These are phyloP conservation scores for Cyclocybe cylindracea DNA, from an alignment of 768 basidiomycete genomes.

Conservation along the genomic window DNA sequence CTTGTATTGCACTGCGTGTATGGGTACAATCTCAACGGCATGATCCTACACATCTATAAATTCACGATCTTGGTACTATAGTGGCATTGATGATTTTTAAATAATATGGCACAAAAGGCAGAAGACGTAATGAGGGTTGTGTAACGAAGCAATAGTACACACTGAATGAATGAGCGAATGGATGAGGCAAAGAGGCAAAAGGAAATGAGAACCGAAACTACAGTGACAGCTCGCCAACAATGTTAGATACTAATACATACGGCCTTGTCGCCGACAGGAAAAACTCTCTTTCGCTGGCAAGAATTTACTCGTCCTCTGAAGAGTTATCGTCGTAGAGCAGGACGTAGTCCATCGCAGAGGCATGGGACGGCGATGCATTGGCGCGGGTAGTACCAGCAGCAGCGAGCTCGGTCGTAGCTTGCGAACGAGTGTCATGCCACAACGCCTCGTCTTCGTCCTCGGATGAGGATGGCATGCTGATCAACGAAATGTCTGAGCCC, in stretches of 20 bases:
- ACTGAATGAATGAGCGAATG: not conserved
- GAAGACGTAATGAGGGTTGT: not conserved
- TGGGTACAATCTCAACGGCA: too few species aligned
- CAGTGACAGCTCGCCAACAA: not conserved
- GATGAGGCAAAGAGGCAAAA: not conserved
- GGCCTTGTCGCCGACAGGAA: not conserved
- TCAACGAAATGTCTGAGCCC: slow-evolving; percentile 55
- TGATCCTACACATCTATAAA: too few species aligned
- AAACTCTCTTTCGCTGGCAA: not conserved
- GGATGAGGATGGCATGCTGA: slow-evolving; percentile 58
- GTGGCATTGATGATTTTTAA: too few species aligned
- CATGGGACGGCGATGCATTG: not conserved
- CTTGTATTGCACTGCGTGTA: too few species aligned
- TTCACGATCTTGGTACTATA: too few species aligned
- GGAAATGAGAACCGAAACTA: not conserved
- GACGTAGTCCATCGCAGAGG: slow-evolving; percentile 57
- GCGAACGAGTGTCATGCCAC: slow-evolving; percentile 49
- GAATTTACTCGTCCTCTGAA: slow-evolving; percentile 25
- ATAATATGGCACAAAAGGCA: too few species aligned
- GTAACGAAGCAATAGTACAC: not conserved
- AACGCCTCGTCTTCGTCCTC: slow-evolving; percentile 54
- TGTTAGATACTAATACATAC: slow-evolving; percentile 8
- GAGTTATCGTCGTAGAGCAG: slow-evolving; percentile 69
- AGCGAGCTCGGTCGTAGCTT: slow-evolving; percentile 17
- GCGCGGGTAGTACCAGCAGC: slow-evolving; percentile 11